phyloP scores from a whole-genome alignment of 2,329 filamentous ascomycete genomes.

The Fusarium sterilihyphosum region DNA sequence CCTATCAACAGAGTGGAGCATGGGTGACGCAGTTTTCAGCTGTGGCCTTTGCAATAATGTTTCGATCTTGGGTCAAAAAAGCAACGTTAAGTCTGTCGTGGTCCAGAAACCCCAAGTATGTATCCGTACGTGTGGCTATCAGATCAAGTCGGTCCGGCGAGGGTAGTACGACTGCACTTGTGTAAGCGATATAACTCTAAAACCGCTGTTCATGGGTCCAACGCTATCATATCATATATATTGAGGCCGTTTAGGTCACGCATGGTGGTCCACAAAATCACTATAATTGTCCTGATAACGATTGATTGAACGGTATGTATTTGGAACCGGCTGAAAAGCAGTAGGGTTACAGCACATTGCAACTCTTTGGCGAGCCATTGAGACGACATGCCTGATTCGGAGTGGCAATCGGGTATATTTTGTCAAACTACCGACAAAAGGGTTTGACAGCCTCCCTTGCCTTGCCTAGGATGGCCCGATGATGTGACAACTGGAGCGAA shows the following conservation, averaged over 20 bases:
- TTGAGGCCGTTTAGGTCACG: background rate
- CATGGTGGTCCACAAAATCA: background rate
- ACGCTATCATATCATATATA: background rate
- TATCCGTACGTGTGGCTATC: background rate
- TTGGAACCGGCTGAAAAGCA: constrained; percentile 8
- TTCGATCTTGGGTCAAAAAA: constrained; percentile 20
- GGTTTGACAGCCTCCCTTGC: constrained; percentile 28
- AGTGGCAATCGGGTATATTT: constrained; percentile 9
- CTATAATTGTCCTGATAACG: background rate
- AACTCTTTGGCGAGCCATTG: constrained; percentile 1
- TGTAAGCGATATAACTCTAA: background rate
- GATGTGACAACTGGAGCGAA: background rate
- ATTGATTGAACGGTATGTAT: background rate
- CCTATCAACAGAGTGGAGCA: constrained; percentile 11
- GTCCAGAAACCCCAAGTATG: constrained; percentile 7
- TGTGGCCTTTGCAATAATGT: constrained; percentile 12
- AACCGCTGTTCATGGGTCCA: background rate
- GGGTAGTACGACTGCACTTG: background rate
- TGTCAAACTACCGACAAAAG: constrained; percentile 20
- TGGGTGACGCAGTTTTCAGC: constrained; percentile 31
- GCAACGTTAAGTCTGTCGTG: constrained; percentile 18
- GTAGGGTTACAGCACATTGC: constrained; percentile 3
- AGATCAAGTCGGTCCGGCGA: background rate
- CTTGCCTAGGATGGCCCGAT: constrained; percentile 11
- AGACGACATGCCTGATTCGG: constrained; percentile 5